Percentiles rank a stretch among this genome's conserved stretches.
Evolutionary conservation across 1,139 yeast species (phyloP).

Genomic region (Candida albicans): DNA sequence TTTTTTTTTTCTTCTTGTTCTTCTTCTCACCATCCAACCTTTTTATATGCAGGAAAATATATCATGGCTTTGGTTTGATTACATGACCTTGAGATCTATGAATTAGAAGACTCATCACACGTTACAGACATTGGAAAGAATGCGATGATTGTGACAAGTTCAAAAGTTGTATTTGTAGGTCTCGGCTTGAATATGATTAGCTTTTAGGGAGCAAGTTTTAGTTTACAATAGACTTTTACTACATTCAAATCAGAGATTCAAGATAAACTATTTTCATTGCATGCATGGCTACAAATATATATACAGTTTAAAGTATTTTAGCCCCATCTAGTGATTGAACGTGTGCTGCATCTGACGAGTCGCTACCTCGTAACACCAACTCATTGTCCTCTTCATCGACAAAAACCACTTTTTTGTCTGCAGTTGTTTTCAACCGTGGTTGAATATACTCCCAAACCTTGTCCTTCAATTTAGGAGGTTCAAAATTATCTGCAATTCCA

Average conservation of each 20-base stretch:
- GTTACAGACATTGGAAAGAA: too few relatives aligned
- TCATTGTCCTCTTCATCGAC: conserved; percentile 12
- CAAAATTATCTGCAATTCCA: conserved; percentile 18
- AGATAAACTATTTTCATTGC: too few relatives aligned
- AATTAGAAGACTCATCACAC: too few relatives aligned
- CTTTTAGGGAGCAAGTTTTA: too few relatives aligned
- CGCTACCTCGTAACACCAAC: conserved; percentile 8
- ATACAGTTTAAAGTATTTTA: conserved; percentile 2
- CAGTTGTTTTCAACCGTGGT: conserved; percentile 21
- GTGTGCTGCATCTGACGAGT: conserved; percentile 1
- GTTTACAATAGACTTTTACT: too few relatives aligned
- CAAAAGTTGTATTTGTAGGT: too few relatives aligned
- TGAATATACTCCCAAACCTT: conserved; percentile 37
- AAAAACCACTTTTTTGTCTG: conserved; percentile 14
- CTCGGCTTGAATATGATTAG: too few relatives aligned
- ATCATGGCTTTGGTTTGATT: not conserved
- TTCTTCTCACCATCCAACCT: not conserved
- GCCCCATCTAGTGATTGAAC: conserved; percentile 3
- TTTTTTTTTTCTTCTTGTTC: not conserved
- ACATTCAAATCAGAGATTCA: too few relatives aligned
- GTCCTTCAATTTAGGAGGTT: conserved; percentile 31
- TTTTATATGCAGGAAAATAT: not conserved
- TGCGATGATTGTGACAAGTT: too few relatives aligned
- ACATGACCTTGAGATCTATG: not conserved
- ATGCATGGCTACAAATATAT: not conserved